Evolutionary conservation across 306 rosid genomes (phyloP), one percentile per base, ranked within the genome.

Genomic region (Vigna radiata): DNA sequence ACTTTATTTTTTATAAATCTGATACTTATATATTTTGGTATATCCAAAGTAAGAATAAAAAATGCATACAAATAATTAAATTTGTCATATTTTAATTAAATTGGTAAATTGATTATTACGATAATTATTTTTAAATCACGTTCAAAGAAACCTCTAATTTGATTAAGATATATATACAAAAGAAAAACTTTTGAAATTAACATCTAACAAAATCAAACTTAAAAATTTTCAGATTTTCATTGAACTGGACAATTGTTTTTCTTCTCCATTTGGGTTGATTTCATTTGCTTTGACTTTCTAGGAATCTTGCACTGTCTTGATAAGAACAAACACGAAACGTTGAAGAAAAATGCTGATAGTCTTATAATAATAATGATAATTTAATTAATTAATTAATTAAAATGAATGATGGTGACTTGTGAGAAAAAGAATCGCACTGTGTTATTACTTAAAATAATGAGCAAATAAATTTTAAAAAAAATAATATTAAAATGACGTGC

Each of bases 291-390:
- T 43, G 77, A 78, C 81, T 60, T 68, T 68, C 6, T 21, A 21
- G 53, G 74, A 78, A 83, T 83, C 79, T 23, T 54, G 53, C n/a
- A 23, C 16, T 73, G 53, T n/a, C 70, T 43, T 21, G 49, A 52
- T 68, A 68, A 73, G 29, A 78, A 73, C 83, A 83, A 83, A 21
- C 2, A 44, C n/a, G 48, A 73, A 73, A 71, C 19, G 75, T 8
- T 60, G 37, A 33, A 16, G 67, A 62, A 68, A 8, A 72, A 41
- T 56, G 56, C 61, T 39, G 44, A 59, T 63, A 25, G 68, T 36
- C 18, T 29, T 27, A 44, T 18, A 58, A 46, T 66, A 58, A 72
- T n/a, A 3, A 23, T 29, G 3, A 66, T 29, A 33, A 33, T 33
- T 33, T 12, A 66, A 41, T 27, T 27, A 17, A n/a, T 50, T 21